Percentiles rank a stretch among this genome's conserved stretches.
Conservation (phyloP, 78 protist species). For the Planoprotostelium fungivorum region DNA sequence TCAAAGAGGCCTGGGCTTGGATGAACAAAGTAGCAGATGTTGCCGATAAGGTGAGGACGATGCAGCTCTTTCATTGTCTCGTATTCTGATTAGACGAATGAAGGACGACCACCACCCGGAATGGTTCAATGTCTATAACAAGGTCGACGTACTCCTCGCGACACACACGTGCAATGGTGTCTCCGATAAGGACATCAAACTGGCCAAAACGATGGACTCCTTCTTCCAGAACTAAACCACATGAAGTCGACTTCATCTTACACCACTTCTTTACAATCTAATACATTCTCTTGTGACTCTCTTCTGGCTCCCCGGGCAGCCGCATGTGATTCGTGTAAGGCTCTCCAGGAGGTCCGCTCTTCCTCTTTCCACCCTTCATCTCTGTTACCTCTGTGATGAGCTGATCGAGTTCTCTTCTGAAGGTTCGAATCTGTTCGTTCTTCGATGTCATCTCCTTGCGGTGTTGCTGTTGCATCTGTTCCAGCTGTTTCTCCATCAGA, state of each 20-base stretch:
- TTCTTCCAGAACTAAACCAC: conserved; percentile 2
- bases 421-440: background rate
- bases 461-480: background rate
- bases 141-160: conserved; percentile 72
- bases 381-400: background rate
- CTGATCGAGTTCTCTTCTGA: background rate
- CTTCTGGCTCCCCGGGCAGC: no score
- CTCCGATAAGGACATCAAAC: conserved; percentile 64
- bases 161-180: conserved; percentile 84
- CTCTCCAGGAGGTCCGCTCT: no score
- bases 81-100: background rate
- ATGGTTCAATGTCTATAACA: conserved; percentile 93
- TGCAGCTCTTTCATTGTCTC: background rate
- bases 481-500: background rate
- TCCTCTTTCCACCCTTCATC: no score
- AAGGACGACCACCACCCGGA: conserved; percentile 89
- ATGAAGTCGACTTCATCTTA: no score
- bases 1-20: conserved; percentile 78
- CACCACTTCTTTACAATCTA: no score
- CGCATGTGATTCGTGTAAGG: no score
- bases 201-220: conserved; percentile 62
- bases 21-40: conserved; percentile 71
- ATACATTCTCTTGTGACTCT: no score
- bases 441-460: background rate
- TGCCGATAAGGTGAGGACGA: conserved; percentile 65